Evolutionary conservation across 1,284 basidiomycete species (phyloP).

Genomic region (Mycena citricolor): DNA sequence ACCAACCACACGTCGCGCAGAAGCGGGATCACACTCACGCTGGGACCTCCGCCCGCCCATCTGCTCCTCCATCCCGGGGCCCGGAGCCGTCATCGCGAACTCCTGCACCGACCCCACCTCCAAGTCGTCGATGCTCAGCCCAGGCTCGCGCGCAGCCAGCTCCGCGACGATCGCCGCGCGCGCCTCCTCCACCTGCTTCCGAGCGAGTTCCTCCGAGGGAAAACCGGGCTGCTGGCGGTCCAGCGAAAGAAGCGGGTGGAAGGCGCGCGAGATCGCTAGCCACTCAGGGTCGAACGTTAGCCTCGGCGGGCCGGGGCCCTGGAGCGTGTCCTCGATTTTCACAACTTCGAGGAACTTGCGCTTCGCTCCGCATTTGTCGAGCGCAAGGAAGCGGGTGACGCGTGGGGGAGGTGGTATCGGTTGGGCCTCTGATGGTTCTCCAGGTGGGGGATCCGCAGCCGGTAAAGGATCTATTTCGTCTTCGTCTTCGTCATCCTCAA

Average conservation of each 20-base stretch:
- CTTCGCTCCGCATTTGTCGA: slow-evolving; percentile 88
- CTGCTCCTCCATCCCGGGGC: slow-evolving; percentile 43
- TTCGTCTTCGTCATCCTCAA: slow-evolving; percentile 8
- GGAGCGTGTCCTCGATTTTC: background rate
- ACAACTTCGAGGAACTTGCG: slow-evolving; percentile 84
- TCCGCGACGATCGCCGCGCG: slow-evolving; percentile 67
- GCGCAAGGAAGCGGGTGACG: slow-evolving; percentile 82
- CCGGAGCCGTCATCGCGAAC: slow-evolving; percentile 77
- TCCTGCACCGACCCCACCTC: slow-evolving; percentile 62
- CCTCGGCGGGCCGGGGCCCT: slow-evolving; percentile 28
- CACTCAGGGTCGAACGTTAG: slow-evolving; percentile 82
- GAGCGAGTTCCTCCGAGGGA: slow-evolving; percentile 57
- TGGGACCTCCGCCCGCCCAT: slow-evolving; percentile 37
- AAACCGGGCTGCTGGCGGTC: slow-evolving; percentile 50
- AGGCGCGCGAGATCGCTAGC: slow-evolving; percentile 90
- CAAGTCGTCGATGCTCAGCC: slow-evolving; percentile 34
- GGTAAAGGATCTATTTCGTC: too few species aligned
- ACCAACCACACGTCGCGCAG: slow-evolving; percentile 5
- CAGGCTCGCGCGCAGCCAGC: slow-evolving; percentile 32
- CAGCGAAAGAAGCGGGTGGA: slow-evolving; percentile 76
- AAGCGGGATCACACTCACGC: slow-evolving; percentile 42
- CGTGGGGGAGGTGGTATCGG: slow-evolving; percentile 11
- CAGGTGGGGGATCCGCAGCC: too few species aligned
- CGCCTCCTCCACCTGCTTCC: slow-evolving; percentile 61
- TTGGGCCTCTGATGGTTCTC: too few species aligned